Base-by-base conservation (phyloP, 139 green algal genomes). In the Chlorella sp. region DNA sequence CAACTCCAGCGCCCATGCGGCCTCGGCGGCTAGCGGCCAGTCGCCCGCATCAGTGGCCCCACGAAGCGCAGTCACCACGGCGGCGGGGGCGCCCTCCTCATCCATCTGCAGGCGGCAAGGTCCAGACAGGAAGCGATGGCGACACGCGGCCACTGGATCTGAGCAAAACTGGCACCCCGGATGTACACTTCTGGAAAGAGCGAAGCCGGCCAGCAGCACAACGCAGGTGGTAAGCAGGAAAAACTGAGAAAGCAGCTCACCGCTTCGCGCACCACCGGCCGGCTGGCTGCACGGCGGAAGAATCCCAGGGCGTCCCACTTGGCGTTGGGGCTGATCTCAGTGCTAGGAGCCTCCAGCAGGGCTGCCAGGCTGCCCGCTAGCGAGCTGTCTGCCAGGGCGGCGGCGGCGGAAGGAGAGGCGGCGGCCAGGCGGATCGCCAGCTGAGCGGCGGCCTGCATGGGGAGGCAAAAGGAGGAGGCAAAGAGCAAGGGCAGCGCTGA, bases 1-100 rank as follows among this genome's bases (percentile, higher is more conserved):
- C 28, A 83, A 17, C 64, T 83, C 78, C 63, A 83, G 38, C 17
- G 78, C 78, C 78, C 78, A 83, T 21, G 78, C 78, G 0, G 78
- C 78, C 28, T 83, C 78, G 3, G n/a, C 78, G 17, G 78, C 78
- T 2, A 83, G 78, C 4, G 63, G 39, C 78, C 63, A 74, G 63
- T 83, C 78, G 9, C 18, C 39, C 0, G 39, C 63, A 1, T 64
- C 78, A 13, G 36, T 23, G 7, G 78, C 78, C 2, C 11, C 47
- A 2, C 41, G 78, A 63, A 83, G 63, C 2, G 78, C 28, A 26
- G 78, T 16, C 5, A 83, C 63, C 39, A 74, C n/a, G 11, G 78
- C 63, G 16, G 78, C 78, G 6, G 63, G 26, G 17, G 44, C 78
- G 21, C 41, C 28, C 63, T 64, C 63, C 7, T 26, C 39, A 4